phyloP scores from a whole-genome alignment of 192 early-diverging fungal species.

The Rhizophagus sp. region DNA sequence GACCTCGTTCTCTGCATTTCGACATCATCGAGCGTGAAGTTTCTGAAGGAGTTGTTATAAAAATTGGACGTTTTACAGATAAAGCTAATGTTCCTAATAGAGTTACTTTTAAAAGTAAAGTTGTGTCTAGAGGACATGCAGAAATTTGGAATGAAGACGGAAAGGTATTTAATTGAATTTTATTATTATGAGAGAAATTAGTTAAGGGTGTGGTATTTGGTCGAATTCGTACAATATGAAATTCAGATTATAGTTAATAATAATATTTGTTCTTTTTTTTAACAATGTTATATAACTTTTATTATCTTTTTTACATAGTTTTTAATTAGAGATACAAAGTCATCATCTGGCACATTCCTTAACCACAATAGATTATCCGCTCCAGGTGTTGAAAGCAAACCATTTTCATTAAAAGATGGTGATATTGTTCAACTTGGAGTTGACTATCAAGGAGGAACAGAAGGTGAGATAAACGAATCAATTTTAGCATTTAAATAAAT shows the following conservation, averaged over 20 bases:
- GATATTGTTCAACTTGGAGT: conserved; percentile 96
- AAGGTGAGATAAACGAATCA: conserved; percentile 49
- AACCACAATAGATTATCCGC: conserved; percentile 93
- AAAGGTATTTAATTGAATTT: conserved; percentile 38
- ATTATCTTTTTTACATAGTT: conserved; percentile 56
- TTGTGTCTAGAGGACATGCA: conserved; percentile 90
- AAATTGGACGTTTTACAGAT: conserved; percentile 77
- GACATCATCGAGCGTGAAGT: conserved; percentile 61
- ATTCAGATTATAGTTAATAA: not conserved
- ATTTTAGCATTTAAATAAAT: not conserved
- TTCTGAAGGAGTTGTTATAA: conserved; percentile 56
- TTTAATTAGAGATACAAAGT: conserved; percentile 91
- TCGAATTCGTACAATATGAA: too few species aligned
- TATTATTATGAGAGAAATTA: not conserved
- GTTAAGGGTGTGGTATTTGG: not conserved
- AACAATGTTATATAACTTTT: not conserved
- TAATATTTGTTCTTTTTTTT: not conserved
- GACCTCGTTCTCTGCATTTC: conserved; percentile 52
- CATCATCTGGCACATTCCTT: conserved; percentile 96
- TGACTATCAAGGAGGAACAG: conserved; percentile 90
- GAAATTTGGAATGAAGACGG: conserved; percentile 88
- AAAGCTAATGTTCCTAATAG: conserved; percentile 61
- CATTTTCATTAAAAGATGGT: conserved; percentile 81
- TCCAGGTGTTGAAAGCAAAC: conserved; percentile 79
- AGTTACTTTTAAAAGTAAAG: conserved; percentile 88